Evolutionary conservation across 1,139 yeast species (phyloP).

Genomic region (Candida sp.): DNA sequence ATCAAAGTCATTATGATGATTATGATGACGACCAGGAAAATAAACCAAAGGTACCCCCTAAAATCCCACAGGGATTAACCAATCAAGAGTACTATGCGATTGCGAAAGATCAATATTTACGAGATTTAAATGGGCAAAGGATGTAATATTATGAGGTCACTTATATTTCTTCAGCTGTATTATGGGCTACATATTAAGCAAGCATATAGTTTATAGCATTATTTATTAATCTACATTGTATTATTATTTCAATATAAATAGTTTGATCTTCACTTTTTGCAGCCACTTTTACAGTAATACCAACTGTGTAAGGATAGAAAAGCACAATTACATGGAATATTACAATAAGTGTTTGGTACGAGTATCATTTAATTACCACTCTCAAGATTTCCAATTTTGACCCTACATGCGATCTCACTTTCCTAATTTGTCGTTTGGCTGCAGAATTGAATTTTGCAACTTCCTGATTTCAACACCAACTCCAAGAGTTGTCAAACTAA

Average conservation of each 20-base stretch:
- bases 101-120: constrained; percentile 39
- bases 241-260: not conserved
- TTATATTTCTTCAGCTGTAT: not conserved
- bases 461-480: not conserved
- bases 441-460: not conserved
- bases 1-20: constrained; percentile 12
- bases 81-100: constrained; percentile 46
- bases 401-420: not conserved
- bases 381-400: not conserved
- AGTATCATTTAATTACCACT: too few relatives aligned
- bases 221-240: not conserved
- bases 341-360: too few relatives aligned
- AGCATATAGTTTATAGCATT: not conserved
- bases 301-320: too few relatives aligned
- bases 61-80: constrained; percentile 49
- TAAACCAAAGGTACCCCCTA: constrained; percentile 51
- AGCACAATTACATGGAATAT: too few relatives aligned
- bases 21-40: constrained; percentile 19
- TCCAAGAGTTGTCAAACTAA: not conserved
- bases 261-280: too few relatives aligned
- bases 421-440: not conserved
- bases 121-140: constrained; percentile 42
- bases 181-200: not conserved
- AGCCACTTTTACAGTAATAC: too few relatives aligned
- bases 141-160: constrained; percentile 7